Conservation (phyloP, 225 moss, liverwort and hornwort genomes). For the Lunularia cruciata region DNA sequence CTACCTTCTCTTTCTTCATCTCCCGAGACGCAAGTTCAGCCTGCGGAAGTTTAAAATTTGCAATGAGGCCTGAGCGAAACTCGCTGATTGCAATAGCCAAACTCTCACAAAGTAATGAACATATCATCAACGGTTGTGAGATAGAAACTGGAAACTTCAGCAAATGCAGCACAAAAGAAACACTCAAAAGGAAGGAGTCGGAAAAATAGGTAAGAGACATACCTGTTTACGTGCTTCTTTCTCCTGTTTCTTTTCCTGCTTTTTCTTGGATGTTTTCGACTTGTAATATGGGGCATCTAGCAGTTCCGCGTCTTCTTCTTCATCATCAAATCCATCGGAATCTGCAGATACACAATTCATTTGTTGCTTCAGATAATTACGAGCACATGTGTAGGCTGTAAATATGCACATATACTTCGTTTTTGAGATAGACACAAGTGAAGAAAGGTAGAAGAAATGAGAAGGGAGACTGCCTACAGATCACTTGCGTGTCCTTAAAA, state of each 20-base stretch:
- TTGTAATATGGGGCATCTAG: conserved; percentile 59
- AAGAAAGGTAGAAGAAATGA: background rate
- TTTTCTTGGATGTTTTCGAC: conserved; percentile 71
- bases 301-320: conserved; percentile 42
- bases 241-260: conserved; percentile 74
- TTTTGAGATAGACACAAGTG: background rate
- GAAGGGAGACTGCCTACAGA: background rate
- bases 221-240: conserved; percentile 87
- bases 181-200: no score
- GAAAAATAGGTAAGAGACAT: no score
- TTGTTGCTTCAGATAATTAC: background rate
- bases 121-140: no score
- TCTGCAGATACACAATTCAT: conserved; percentile 33
- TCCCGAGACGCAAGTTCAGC: conserved; percentile 83
- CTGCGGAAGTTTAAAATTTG: conserved; percentile 27
- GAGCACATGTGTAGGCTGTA: background rate
- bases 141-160: no score
- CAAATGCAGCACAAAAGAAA: no score
- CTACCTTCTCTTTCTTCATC: conserved; percentile 67
- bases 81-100: no score
- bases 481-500: background rate
- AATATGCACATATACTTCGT: no score
- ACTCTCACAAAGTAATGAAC: no score
- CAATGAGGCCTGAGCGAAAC: no score
- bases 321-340: conserved; percentile 47